Percentiles rank a stretch among this genome's conserved stretches.
Evolutionary conservation across 1,284 basidiomycete genomes (phyloP).

Genomic region (Ganoderma multipileum): DNA sequence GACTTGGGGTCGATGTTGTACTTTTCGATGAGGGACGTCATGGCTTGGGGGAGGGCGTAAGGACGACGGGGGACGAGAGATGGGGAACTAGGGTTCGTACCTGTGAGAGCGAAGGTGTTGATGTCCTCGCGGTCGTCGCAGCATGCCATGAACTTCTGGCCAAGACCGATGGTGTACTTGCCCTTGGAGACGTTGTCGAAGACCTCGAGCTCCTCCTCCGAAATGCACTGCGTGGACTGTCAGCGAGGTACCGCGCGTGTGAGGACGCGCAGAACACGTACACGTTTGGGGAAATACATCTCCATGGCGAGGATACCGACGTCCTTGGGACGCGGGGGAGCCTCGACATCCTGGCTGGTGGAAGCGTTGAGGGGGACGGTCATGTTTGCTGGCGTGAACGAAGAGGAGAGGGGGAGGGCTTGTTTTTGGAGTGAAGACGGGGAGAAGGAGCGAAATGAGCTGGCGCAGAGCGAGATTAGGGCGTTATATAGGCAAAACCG

Average conservation of each 20-base stretch:
- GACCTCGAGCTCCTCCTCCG: slow-evolving; percentile 93
- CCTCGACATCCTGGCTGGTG: slow-evolving; percentile 38
- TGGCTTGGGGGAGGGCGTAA: slow-evolving; percentile 55
- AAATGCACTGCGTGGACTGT: slow-evolving; percentile 74
- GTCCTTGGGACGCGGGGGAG: slow-evolving; percentile 77
- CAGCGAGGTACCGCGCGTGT: slow-evolving; percentile 18
- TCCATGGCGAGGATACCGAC: slow-evolving; percentile 94
- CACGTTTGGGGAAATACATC: slow-evolving; percentile 92
- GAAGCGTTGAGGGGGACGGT: slow-evolving; percentile 41
- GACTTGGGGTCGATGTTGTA: slow-evolving; percentile 96
- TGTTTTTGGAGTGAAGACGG: slow-evolving; percentile 20
- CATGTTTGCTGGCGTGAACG: slow-evolving; percentile 32
- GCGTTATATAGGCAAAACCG: slow-evolving; percentile 31
- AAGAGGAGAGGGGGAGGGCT: slow-evolving; percentile 13
- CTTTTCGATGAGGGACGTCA: slow-evolving; percentile 89
- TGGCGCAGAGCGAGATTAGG: slow-evolving; percentile 6
- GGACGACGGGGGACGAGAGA: slow-evolving; percentile 6
- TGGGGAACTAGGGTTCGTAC: slow-evolving; percentile 53
- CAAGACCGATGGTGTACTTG: slow-evolving; percentile 99
- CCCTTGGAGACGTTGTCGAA: slow-evolving; percentile 96
- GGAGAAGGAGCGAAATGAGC: slow-evolving; percentile 18
- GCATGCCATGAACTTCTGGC: slow-evolving; percentile 98
- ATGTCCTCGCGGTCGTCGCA: slow-evolving; percentile 98
- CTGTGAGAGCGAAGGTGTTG: slow-evolving; percentile 96
- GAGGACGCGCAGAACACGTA: slow-evolving; percentile 49